These are phyloP conservation scores for Solanum appendiculatum DNA, from an alignment of 257 asterid genomes.

Conservation along the genomic window DNA sequence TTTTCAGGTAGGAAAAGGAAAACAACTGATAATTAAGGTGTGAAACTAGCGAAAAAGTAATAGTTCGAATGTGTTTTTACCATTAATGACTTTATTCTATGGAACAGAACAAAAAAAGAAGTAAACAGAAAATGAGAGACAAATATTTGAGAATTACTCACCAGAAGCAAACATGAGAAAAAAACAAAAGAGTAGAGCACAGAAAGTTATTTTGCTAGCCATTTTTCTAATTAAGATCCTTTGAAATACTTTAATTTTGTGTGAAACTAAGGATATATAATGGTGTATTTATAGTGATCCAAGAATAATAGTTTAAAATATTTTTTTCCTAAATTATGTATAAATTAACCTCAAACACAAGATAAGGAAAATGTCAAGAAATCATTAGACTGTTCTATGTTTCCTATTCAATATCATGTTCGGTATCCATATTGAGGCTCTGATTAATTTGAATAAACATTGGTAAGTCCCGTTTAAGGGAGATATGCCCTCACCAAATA, in stretches of 20 bases:
- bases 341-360: not conserved
- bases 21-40: no score
- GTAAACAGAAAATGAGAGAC: not conserved
- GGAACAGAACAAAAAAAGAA: no score
- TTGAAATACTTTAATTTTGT: not conserved
- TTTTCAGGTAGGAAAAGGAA: not conserved
- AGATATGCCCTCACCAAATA: not conserved
- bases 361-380: not conserved
- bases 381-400: not conserved
- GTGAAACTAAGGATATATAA: not conserved
- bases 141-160: not conserved
- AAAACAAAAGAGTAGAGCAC: not conserved
- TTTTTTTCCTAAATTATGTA: not conserved
- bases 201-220: not conserved
- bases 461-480: no score
- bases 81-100: no score
- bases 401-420: not conserved
- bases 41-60: no score
- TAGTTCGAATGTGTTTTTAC: no score
- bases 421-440: not conserved
- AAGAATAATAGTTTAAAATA: not conserved
- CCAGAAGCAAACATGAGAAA: not conserved
- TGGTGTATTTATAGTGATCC: not conserved
- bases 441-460: not conserved
- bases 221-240: not conserved